Base-by-base conservation (phyloP, 164 flowering plant species). In the Berberis thunbergii region DNA sequence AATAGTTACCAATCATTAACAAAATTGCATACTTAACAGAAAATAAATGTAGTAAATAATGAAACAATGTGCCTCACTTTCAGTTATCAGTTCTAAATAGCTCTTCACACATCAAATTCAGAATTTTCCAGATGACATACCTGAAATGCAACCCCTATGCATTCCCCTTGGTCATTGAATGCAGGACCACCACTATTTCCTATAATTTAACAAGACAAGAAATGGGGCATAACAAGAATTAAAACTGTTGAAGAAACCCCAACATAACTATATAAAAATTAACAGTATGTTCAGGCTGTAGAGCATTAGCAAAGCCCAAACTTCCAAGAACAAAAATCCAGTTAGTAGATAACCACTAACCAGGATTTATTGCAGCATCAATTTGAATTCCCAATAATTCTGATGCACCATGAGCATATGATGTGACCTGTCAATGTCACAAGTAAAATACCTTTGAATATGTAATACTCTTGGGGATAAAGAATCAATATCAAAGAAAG, bases 171-270 rank as follows among this genome's bases (percentile, higher is more conserved):
- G 73, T 85, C 97, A 74, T 91, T 95, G 77, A 95, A 95, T 69
- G 97, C 99, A 76, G 99, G 99, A 63, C 97, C 99, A 65, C 99
- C 99, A 77, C 99, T 95, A 79, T 95, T 95, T 70, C 99, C 99
- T 95, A 74, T 26, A 52, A 10, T 7, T 1, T 7, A 11, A 52
- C 3, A 26, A 26, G 26, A 26, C 26, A 26, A 26, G 26, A 48
- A 7, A 48, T 48, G 50, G 50, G 7, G 2, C 10, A 7, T 11
- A 26, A 7, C 10, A 45, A 64, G 57, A 75, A 54, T 3, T 41
- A 26, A 7, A 58, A 6, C n/a, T 39, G 7, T 43, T 45, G n/a
- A 56, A 3, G 39, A 43, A 49, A 26, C 26, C 26, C 26, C 26
- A 26, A 26, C 26, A 0, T 26, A 26, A 26, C 26, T 26, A 26